Evolutionary conservation across 192 early-diverging fungal species (phyloP).

Genomic region (Chytriomyces sp.): DNA sequence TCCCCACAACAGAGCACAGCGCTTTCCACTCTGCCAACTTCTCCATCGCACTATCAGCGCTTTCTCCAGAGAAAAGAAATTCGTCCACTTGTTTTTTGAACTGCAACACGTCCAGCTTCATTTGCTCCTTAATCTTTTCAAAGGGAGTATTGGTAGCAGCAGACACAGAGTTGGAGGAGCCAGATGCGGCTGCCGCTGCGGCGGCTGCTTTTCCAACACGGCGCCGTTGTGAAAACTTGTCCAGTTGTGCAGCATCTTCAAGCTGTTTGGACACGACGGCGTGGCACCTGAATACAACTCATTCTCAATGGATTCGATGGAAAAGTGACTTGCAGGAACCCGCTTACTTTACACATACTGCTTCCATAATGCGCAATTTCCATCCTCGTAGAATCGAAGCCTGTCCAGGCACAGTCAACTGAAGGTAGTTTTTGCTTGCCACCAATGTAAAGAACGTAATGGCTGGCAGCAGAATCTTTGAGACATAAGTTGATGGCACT

Average conservation of each 20-base stretch:
- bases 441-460: slow-evolving; percentile 8
- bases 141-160: slow-evolving; percentile 1
- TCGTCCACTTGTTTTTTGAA: slow-evolving; percentile 9
- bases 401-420: not conserved
- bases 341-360: slow-evolving; percentile 1
- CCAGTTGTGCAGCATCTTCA: slow-evolving; percentile 29
- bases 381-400: not conserved
- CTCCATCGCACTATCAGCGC: not conserved
- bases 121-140: slow-evolving; percentile 27
- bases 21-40: not conserved
- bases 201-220: not conserved
- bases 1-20: not conserved
- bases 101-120: slow-evolving; percentile 20
- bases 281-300: slow-evolving; percentile 1
- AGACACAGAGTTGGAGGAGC: not conserved
- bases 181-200: not conserved
- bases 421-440: not conserved
- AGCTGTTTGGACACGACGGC: slow-evolving; percentile 24
- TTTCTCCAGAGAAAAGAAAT: not conserved
- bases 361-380: slow-evolving; percentile 20
- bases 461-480: slow-evolving; percentile 28
- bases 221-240: slow-evolving; percentile 15
- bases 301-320: not conserved
- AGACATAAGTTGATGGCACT: slow-evolving; percentile 25
- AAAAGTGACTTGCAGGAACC: not conserved